Conservation (phyloP, 495 filamentous ascomycete genomes). For the Copromyces sp. region DNA sequence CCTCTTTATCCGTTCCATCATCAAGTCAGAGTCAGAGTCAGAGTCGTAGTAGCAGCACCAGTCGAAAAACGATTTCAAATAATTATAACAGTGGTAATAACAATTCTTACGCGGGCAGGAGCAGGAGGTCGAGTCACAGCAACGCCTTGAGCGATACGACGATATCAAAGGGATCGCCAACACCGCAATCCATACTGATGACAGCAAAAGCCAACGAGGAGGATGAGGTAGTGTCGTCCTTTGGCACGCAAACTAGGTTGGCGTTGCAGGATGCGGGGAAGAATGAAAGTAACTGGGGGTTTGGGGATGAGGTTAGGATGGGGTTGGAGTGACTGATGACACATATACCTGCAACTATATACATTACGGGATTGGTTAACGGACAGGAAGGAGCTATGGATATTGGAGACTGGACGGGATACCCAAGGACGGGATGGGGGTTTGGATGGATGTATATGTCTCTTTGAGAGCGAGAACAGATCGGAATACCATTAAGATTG, state of each 20-base stretch:
- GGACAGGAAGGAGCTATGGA: not conserved
- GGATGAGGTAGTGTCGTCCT: slow-evolving; percentile 14
- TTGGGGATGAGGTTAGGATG: slow-evolving; percentile 32
- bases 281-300: slow-evolving; percentile 22
- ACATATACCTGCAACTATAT: not conserved
- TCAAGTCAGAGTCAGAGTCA: not conserved
- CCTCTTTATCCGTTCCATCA: not conserved
- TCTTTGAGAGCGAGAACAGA: not conserved
- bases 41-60: not conserved
- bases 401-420: not conserved
- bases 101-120: slow-evolving; percentile 1
- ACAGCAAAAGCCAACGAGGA: slow-evolving; percentile 14
- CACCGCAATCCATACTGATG: not conserved
- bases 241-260: slow-evolving; percentile 17
- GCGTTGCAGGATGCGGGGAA: slow-evolving; percentile 23
- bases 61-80: not conserved
- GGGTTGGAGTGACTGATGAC: slow-evolving; percentile 20
- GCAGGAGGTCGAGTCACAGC: slow-evolving; percentile 13
- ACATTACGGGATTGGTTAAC: not conserved
- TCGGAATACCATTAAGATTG: not conserved
- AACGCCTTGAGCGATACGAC: not conserved
- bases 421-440: not conserved
- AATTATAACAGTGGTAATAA: not conserved
- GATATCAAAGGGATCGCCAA: not conserved
- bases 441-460: not conserved